Evolutionary conservation across 192 early-diverging fungal genomes (phyloP), one percentile per base, ranked within the genome.

Genomic region (Coemansia sp.): DNA sequence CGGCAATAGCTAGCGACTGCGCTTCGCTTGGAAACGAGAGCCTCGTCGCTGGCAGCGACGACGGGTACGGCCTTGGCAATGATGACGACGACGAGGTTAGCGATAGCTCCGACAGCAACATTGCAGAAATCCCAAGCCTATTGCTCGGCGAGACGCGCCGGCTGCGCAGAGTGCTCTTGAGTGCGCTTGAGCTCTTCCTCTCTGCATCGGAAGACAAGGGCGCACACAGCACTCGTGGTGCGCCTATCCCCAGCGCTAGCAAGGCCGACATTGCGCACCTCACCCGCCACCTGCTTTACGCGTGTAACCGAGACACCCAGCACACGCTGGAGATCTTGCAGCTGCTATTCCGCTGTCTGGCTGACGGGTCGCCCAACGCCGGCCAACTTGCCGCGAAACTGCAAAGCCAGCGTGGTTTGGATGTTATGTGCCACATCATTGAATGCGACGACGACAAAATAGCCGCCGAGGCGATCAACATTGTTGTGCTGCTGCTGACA

Each of bases 281-380:
- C 6, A 31, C 68, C 10, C 67, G 64, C 2, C 76, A 79, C 45
- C 27, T 79, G 58, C 62, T 79, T 4, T 79, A 73, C 37, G 41
- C 71, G 37, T 79, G 76, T 53, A 79, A 79, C 31, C 58, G 76
- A 15, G 76, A 79, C 24, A 66, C 64, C 1, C 71, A 70, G 67
- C 76, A 79, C 24, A 79, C 76, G 12, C 19, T 60, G 20, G 76
- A 79, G 54, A 46, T 79, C 20, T 40, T 79, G 53, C 71, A 66
- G 51, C 59, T 73, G 29, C 71, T 79, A 20, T 69, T 79, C 59
- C 76, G 76, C 38, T 73, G 76, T 54, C 59, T 79, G 40, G 76
- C 76, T 5, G 76, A 79, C 20, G 76, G 76, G 11, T 79, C 76
- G 11, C 27, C 66, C 64, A 73, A 65, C 22, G 76, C 76, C 36